Evolutionary conservation across 257 asterid species (phyloP), one percentile per base, ranked within the genome.

Genomic region (Solanum chmielewskii): DNA sequence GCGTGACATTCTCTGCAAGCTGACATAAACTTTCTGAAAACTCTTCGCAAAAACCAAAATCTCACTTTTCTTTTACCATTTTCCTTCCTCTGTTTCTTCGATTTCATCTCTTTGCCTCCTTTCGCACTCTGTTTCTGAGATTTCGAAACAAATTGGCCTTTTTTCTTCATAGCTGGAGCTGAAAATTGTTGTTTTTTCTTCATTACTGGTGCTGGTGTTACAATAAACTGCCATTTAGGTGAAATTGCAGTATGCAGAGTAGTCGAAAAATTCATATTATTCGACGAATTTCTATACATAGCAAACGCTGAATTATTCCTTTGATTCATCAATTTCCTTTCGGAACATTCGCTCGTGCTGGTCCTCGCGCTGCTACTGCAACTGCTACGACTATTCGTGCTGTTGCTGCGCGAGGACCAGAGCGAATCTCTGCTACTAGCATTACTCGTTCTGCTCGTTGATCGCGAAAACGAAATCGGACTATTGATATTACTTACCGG

Each of bases 1-100:
- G 98, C 98, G 81, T 96, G 99, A 27, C 98, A 96, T 86, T 95
- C 94, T 88, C 91, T 90, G 93, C 99, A 96, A 76, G 96, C 90
- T 0, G 94, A 91, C 12, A 94, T 90, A 13, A 95, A 86, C 35
- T 93, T 76, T 87, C 86, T 91, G 84, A 96, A 88, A 60, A 96
- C 25, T 83, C 90, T 90, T 89, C 77, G 47, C 25, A 95, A 92
- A 86, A 91, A 89, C 94, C 95, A 92, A 31, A 90, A 70, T 47
- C 86, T 89, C 23, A 86, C 66, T 9, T 20, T 85, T 41, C 25
- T 74, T 9, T 87, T 64, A 33, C 39, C 69, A 27, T 62, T 9
- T 21, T 45, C 90, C 71, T 77, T 91, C 4, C 21, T 87, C 18
- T 39, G 42, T 78, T 83, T 89, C 84, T 68, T 91, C 71, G 90